Evolutionary conservation across 2,329 filamentous ascomycete species (phyloP).

Genomic region (Xylaria multiplex): DNA sequence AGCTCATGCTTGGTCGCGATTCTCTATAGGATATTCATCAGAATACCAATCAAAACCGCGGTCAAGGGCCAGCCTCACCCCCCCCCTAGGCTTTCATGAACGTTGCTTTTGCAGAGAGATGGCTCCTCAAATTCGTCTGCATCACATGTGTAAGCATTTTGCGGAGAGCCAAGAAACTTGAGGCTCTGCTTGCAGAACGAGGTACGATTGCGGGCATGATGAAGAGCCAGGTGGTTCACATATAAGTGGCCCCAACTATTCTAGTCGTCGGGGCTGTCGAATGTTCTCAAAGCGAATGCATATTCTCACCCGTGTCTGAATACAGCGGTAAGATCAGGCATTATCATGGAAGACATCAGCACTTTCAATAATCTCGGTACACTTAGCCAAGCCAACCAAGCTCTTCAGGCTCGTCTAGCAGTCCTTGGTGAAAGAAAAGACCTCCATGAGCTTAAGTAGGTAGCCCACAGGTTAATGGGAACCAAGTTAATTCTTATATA

Average conservation of each 20-base stretch:
- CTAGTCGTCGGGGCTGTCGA: not conserved
- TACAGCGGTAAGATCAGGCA: not conserved
- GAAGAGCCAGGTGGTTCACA: slow-evolving; percentile 1
- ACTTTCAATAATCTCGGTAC: slow-evolving; percentile 24
- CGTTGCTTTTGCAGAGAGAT: not conserved
- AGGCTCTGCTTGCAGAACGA: slow-evolving; percentile 20
- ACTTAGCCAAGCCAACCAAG: slow-evolving; percentile 24
- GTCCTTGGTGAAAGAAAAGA: slow-evolving; percentile 25
- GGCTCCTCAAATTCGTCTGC: slow-evolving; percentile 15
- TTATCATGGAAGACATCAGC: slow-evolving; percentile 27
- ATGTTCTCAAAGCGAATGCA: slow-evolving; percentile 3
- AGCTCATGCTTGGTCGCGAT: not conserved
- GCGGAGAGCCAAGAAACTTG: slow-evolving; percentile 13
- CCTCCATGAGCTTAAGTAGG: slow-evolving; percentile 29
- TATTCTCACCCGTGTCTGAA: not conserved
- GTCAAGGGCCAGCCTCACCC: slow-evolving; percentile 12
- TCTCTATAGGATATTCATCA: not conserved
- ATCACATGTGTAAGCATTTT: slow-evolving; percentile 23
- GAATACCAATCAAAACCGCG: slow-evolving; percentile 15
- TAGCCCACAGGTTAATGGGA: not conserved
- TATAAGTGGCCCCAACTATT: slow-evolving; percentile 16
- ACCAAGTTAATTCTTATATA: not conserved
- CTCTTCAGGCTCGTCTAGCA: slow-evolving; percentile 24
- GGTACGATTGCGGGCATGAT: not conserved
- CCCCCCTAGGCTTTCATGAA: not conserved